phyloP scores from a whole-genome alignment of 495 filamentous ascomycete species.

The Articulospora tetracladia region DNA sequence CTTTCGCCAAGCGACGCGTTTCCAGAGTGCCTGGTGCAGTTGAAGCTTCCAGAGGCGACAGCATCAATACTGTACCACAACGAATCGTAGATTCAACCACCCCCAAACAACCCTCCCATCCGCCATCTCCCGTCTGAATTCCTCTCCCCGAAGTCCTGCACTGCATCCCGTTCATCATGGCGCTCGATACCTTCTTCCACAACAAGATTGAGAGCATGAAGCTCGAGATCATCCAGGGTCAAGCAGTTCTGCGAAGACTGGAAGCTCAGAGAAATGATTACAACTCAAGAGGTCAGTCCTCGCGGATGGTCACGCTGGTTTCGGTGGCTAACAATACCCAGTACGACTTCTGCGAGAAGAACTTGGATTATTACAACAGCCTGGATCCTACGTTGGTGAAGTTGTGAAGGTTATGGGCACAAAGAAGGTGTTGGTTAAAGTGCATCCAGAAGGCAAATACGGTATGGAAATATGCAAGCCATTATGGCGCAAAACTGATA shows the following conservation, averaged over 20 bases:
- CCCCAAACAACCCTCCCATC: background rate
- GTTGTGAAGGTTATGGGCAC: constrained; percentile 99
- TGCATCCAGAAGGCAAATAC: constrained; percentile 99
- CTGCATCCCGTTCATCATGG: constrained; percentile 51
- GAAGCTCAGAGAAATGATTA: constrained; percentile 99
- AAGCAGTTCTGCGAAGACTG: constrained; percentile 88
- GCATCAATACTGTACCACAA: background rate
- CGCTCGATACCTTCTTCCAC: constrained; percentile 97
- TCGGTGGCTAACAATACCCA: constrained; percentile 14
- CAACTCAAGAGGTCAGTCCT: constrained; percentile 71
- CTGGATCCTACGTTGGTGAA: constrained; percentile 96
- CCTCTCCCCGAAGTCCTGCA: background rate
- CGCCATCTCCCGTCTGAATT: background rate
- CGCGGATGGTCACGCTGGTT: background rate
- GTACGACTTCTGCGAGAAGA: constrained; percentile 95
- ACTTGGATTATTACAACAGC: constrained; percentile 92
- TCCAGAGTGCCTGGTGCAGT: constrained; percentile 3
- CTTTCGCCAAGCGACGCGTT: background rate
- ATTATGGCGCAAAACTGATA: constrained; percentile 5
- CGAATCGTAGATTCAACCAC: background rate
- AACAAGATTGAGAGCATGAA: constrained; percentile 99
- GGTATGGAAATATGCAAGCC: constrained; percentile 49
- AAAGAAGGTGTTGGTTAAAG: constrained; percentile 98
- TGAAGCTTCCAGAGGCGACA: background rate
- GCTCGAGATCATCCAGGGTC: constrained; percentile 98